Percentiles rank a stretch among this genome's conserved stretches.
These are phyloP conservation scores for Dichotomopilus funicola DNA, from an alignment of 2,329 filamentous ascomycete genomes.

Conservation along the genomic window DNA sequence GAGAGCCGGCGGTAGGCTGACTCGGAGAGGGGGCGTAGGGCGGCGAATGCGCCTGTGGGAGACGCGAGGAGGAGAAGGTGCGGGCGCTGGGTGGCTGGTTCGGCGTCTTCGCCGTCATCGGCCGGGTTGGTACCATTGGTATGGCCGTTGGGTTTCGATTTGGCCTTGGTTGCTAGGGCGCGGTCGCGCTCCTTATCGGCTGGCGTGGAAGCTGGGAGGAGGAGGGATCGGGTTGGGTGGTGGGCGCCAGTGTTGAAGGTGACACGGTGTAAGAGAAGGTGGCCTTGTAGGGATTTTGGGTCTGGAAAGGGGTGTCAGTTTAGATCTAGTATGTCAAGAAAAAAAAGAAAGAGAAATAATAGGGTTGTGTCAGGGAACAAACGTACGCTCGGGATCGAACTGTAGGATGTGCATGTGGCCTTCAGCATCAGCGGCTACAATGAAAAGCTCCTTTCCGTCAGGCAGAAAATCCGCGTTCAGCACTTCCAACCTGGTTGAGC, in stretches of 20 bases:
- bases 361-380: neutral
- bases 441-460: slow-evolving; percentile 72
- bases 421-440: slow-evolving; percentile 77
- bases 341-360: neutral
- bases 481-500: slow-evolving; percentile 68
- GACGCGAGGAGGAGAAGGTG: slow-evolving; percentile 63
- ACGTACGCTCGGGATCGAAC: slow-evolving; percentile 88
- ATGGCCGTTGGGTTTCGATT: neutral
- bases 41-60: slow-evolving; percentile 66
- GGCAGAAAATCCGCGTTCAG: slow-evolving; percentile 82
- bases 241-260: slow-evolving; percentile 83
- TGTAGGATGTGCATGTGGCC: slow-evolving; percentile 84
- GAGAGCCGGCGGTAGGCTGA: slow-evolving; percentile 75
- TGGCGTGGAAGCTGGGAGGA: slow-evolving; percentile 56
- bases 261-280: slow-evolving; percentile 76
- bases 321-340: neutral
- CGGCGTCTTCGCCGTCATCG: neutral
- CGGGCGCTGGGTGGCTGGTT: slow-evolving; percentile 10
- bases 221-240: slow-evolving; percentile 64
- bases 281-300: slow-evolving; percentile 85
- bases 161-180: slow-evolving; percentile 16
- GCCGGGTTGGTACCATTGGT: neutral
- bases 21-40: slow-evolving; percentile 73
- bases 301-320: slow-evolving; percentile 47
- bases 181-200: slow-evolving; percentile 25